phyloP scores from a whole-genome alignment of 1,139 yeast species.

The Geotrichum aggregatum region DNA sequence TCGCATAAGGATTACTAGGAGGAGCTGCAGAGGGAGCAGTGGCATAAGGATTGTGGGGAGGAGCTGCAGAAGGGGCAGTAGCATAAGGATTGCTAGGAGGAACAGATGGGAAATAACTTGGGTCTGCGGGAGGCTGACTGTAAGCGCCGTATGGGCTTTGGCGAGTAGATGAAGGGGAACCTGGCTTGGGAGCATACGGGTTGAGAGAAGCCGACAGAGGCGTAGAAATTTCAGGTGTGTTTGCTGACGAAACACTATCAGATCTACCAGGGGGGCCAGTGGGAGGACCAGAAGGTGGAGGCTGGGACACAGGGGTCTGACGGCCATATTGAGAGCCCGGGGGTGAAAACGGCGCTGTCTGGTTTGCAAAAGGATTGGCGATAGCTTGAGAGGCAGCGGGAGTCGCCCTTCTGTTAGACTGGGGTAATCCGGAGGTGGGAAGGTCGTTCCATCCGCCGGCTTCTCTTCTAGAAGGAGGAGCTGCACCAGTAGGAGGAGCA shows the following conservation, averaged over 20 bases:
- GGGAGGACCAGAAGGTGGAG: conserved; percentile 26
- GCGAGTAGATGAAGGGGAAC: conserved; percentile 24
- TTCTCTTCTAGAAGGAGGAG: conserved; percentile 47
- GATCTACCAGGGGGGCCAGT: conserved; percentile 32
- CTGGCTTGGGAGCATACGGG: conserved; percentile 35
- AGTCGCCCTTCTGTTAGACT: conserved; percentile 26
- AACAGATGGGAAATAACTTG: conserved; percentile 20
- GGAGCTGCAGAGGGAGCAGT: conserved; percentile 32
- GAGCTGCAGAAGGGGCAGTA: conserved; percentile 22
- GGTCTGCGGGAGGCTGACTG: conserved; percentile 16
- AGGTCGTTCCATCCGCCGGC: conserved; percentile 94
- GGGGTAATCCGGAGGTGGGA: conserved; percentile 51
- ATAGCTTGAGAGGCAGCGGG: conserved; percentile 29
- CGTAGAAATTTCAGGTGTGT: conserved; percentile 22
- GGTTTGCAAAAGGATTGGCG: conserved; percentile 29
- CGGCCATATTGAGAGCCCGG: conserved; percentile 25
- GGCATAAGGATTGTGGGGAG: conserved; percentile 23
- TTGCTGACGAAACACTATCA: conserved; percentile 34
- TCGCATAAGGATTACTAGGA: conserved; percentile 26
- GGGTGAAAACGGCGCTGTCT: conserved; percentile 33
- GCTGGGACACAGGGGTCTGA: conserved; percentile 27
- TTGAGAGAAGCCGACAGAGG: conserved; percentile 28
- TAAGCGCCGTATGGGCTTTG: conserved; percentile 21
- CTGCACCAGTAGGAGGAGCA: conserved; percentile 21
- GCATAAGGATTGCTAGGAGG: conserved; percentile 28